Base-by-base conservation (phyloP, 306 rosid genomes). In the Amphicarpaea edgeworthii region DNA sequence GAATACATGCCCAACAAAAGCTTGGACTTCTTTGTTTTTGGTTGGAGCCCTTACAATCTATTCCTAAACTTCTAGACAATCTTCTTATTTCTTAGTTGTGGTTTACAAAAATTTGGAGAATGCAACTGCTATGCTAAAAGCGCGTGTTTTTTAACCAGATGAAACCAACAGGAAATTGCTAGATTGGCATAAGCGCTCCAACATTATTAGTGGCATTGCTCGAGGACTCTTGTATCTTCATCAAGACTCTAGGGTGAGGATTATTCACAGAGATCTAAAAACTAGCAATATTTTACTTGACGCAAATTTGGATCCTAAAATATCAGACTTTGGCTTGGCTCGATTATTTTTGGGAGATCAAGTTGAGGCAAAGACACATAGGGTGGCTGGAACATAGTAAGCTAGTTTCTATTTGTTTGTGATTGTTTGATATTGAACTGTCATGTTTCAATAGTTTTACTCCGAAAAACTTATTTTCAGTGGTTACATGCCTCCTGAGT, bases 401-500 rank as follows among this genome's bases (percentile, higher is more conserved):
- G 75, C 3, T 2, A 2, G 10, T 2, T 67, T 10, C 8, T 34
- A 15, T 23, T 0, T 2, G 3, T n/a, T 10, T 49, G 1, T 15
- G 15, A 0, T 49, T 32, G 4, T 12, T 43, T 24, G 21, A 7
- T 28, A 23, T 14, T 17, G 5, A 17, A 5, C 23, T 8, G 6
- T 17, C 23, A 17, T 7, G 11, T 42, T 10, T 9, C 1, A 2
- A 12, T 21, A 1, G 6, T 42, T 55, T 43, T 6, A 42, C 21
- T 38, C 14, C 1, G 5, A 23, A 42, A 38, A 51, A 1, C 5
- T 10, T 11, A 2, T 4, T 42, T 66, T 24, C 16, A 77, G 75
- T 67, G 75, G 81, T 7, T 77, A 77, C 40, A 77, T 77, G 54
- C 57, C 80, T 38, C 80, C 73, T 2, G 73, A 76, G 54, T 76